Evolutionary conservation across 768 basidiomycete genomes (phyloP).

Genomic region (Hortiboletus campestris): DNA sequence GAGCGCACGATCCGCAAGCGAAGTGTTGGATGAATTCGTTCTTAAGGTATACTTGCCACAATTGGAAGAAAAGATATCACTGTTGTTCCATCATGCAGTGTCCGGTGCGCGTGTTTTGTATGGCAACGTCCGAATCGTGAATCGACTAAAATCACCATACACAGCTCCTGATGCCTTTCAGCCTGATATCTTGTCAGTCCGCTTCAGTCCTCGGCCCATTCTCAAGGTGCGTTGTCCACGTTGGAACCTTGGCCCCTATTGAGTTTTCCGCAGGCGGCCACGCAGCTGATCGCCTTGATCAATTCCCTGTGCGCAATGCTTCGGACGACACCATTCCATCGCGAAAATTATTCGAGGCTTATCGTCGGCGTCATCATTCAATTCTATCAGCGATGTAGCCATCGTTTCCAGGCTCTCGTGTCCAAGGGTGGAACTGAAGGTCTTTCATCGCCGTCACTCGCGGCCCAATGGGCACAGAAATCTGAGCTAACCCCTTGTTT

Average conservation of each 20-base stretch:
- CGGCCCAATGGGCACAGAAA: constrained; percentile 82
- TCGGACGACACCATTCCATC: constrained; percentile 87
- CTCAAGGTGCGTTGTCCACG: constrained; percentile 55
- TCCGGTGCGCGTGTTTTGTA: constrained; percentile 48
- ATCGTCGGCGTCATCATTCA: constrained; percentile 94
- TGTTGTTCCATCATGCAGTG: constrained; percentile 83
- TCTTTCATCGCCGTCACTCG: constrained; percentile 46
- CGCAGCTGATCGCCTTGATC: constrained; percentile 82
- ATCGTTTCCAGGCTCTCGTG: constrained; percentile 77
- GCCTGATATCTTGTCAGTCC: constrained; percentile 66
- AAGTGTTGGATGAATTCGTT: constrained; percentile 89
- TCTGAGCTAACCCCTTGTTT: constrained; percentile 76
- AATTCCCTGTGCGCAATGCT: constrained; percentile 93
- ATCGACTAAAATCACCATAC: constrained; percentile 3
- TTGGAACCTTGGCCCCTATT: not conserved
- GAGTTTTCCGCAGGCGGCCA: constrained; percentile 61
- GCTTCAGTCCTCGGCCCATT: constrained; percentile 69
- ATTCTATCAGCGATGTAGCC: constrained; percentile 92
- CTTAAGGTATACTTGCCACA: constrained; percentile 91
- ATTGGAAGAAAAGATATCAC: constrained; percentile 89
- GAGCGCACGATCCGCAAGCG: constrained; percentile 60
- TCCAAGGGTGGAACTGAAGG: constrained; percentile 41
- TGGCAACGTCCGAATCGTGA: not conserved
- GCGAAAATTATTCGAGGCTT: constrained; percentile 91
- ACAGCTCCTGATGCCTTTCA: constrained; percentile 85